Evolutionary conservation across 441 rosid genomes (phyloP).

Genomic region (Jatropha podagrica): DNA sequence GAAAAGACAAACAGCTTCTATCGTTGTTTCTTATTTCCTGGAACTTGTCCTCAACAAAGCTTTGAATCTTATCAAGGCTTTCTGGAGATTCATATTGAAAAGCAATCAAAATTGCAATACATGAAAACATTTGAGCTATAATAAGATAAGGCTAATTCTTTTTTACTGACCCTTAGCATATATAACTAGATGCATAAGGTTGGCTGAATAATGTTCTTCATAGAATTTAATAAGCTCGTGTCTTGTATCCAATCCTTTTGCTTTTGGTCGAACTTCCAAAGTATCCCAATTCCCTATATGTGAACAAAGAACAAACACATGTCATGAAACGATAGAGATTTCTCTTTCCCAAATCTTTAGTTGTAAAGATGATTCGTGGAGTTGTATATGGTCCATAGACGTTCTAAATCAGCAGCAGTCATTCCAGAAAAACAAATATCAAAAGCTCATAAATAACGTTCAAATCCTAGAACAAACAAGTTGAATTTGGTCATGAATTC

Average conservation of each 20-base stretch:
- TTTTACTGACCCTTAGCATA: constrained; percentile 72
- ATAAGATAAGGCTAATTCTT: constrained; percentile 14
- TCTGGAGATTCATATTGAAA: constrained; percentile 51
- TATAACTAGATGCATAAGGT: constrained; percentile 83
- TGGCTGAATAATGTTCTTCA: constrained; percentile 83
- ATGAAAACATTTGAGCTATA: constrained; percentile 7
- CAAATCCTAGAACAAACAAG: background rate
- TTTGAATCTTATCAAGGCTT: constrained; percentile 67
- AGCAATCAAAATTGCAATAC: constrained; percentile 8
- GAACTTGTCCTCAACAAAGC: constrained; percentile 65
- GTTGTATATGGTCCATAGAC: background rate
- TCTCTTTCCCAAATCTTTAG: background rate
- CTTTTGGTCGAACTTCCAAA: constrained; percentile 80
- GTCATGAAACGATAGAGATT: constrained; percentile 8
- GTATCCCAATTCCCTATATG: constrained; percentile 86
- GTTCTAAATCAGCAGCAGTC: background rate
- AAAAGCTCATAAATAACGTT: background rate
- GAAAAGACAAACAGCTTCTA: constrained; percentile 45
- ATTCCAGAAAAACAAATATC: background rate
- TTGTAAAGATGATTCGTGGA: background rate
- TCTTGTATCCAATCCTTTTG: constrained; percentile 77
- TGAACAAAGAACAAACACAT: constrained; percentile 8
- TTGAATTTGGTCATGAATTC: background rate
- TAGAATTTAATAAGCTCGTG: constrained; percentile 82
- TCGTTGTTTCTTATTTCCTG: constrained; percentile 63